Conservation (phyloP, 202 grass and related monocot species). For the Miscanthus sacchariflorus region DNA sequence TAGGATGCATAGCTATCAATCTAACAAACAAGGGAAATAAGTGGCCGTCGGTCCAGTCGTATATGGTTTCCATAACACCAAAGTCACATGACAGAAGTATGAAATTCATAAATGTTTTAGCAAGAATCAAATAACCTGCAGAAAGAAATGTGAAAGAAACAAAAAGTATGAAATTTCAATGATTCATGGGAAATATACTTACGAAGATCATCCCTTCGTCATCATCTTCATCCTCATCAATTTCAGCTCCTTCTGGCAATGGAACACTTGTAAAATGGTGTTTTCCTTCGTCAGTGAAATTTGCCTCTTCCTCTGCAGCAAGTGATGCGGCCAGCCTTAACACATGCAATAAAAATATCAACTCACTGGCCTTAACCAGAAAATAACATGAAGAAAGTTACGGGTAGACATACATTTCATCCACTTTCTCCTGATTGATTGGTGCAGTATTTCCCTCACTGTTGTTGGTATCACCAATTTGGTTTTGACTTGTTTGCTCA, state of each 20-base stretch:
- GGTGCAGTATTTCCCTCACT: slow-evolving; percentile 38
- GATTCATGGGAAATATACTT: slow-evolving; percentile 40
- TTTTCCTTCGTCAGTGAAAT: slow-evolving; percentile 47
- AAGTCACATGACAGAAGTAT: neutral
- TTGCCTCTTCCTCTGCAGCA: slow-evolving; percentile 87
- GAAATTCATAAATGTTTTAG: neutral
- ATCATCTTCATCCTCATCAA: slow-evolving; percentile 67
- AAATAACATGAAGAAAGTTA: slow-evolving; percentile 6
- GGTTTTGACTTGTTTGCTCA: slow-evolving; percentile 34
- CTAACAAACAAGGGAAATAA: neutral
- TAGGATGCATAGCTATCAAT: neutral
- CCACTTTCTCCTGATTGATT: slow-evolving; percentile 67
- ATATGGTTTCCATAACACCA: neutral
- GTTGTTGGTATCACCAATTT: slow-evolving; percentile 35
- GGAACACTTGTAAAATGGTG: slow-evolving; percentile 43
- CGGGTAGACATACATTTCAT: slow-evolving; percentile 74
- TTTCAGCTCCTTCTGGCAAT: slow-evolving; percentile 55
- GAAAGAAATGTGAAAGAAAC: neutral
- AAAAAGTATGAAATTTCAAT: slow-evolving; percentile 11
- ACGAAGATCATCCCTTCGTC: slow-evolving; percentile 89
- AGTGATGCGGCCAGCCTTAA: slow-evolving; percentile 89
- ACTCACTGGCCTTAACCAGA: slow-evolving; percentile 40
- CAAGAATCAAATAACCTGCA: neutral
- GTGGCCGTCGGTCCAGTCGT: neutral
- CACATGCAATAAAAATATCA: slow-evolving; percentile 54